A percentile compares a stretch with the other conserved stretches of the same genome.
These are phyloP conservation scores for Wickerhamomyces canadensis DNA, from an alignment of 805 yeast species.

Conservation along the genomic window DNA sequence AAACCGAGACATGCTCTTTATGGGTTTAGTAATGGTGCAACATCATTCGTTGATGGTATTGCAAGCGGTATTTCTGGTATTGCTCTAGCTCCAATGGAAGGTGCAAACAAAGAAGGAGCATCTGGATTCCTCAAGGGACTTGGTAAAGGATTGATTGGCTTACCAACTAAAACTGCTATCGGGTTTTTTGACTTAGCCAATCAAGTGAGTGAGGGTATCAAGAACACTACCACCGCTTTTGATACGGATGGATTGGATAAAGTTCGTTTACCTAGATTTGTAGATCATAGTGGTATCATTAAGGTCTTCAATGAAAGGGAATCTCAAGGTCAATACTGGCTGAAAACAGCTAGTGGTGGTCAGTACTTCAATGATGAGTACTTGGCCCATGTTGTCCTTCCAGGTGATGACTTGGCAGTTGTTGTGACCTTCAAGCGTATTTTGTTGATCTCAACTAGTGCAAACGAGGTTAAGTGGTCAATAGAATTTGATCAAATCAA, in stretches of 20 bases:
- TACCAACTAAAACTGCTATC: conserved; percentile 95
- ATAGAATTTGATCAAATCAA: conserved; percentile 58
- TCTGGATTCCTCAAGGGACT: conserved; percentile 89
- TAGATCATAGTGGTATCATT: conserved; percentile 68
- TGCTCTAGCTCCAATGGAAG: conserved; percentile 86
- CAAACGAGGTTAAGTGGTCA: conserved; percentile 64
- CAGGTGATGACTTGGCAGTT: conserved; percentile 75
- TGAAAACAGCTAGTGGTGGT: conserved; percentile 81
- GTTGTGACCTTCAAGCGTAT: conserved; percentile 71
- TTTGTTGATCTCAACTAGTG: conserved; percentile 57
- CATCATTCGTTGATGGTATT: conserved; percentile 79
- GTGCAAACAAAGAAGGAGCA: conserved; percentile 85
- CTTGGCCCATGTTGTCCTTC: conserved; percentile 77
- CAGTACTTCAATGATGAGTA: conserved; percentile 65
- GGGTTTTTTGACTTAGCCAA: conserved; percentile 91
- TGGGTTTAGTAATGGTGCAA: conserved; percentile 82
- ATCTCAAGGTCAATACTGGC: conserved; percentile 92
- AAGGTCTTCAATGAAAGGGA: conserved; percentile 73
- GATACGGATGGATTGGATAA: conserved; percentile 73
- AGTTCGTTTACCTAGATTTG: conserved; percentile 75
- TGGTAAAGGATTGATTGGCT: conserved; percentile 91
- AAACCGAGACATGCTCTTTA: conserved; percentile 79
- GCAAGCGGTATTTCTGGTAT: conserved; percentile 86
- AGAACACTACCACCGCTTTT: conserved; percentile 86
- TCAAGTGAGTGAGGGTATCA: conserved; percentile 88